Evolutionary conservation across 805 yeast species (phyloP), one percentile per base, ranked within the genome.

Genomic region (Ogataea ramenticola): DNA sequence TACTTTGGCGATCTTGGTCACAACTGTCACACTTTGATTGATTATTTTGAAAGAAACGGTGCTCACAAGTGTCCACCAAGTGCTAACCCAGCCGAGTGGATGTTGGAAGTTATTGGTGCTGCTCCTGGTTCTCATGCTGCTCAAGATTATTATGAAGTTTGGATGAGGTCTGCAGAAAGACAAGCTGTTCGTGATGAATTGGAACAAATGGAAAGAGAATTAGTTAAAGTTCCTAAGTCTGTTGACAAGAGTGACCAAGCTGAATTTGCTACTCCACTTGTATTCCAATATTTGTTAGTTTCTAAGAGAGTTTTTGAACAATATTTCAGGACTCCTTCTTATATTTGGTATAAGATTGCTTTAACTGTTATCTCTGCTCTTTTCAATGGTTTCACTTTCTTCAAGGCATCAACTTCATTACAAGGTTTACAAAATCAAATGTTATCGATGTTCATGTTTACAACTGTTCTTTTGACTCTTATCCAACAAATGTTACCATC

Each of bases 51-150:
- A 57, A 58, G 57, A 9, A 58, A 80, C 49, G 87, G 87, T 36
- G 77, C 88, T 22, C 72, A 69, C 22, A 68, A 69, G 43, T 83
- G 89, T 64, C 87, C 88, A 15, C 62, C 67, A 3, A 68, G 71
- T 40, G 86, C 84, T 7, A 83, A 83, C 50, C 90, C 90, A 16
- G 89, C 88, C 14, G 95, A 86, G 66, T 87, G 93, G 91, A 87
- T 87, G 93, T 70, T 87, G 60, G 84, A 82, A 49, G 83, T 78
- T 49, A 82, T 82, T 51, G 87, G 88, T 52, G 86, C 87, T 41
- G 86, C 87, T 29, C 86, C 87, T 7, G 87, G 86, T 39, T 75
- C 82, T 27, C 80, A 77, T 49, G 81, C 86, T 14, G 68, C 67
- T 39, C 80, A 77, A 61, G 82, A 82, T 60, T 82, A 79, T 55